phyloP scores from a whole-genome alignment of 306 rosid genomes.

The Trichosanthes cucumerina region DNA sequence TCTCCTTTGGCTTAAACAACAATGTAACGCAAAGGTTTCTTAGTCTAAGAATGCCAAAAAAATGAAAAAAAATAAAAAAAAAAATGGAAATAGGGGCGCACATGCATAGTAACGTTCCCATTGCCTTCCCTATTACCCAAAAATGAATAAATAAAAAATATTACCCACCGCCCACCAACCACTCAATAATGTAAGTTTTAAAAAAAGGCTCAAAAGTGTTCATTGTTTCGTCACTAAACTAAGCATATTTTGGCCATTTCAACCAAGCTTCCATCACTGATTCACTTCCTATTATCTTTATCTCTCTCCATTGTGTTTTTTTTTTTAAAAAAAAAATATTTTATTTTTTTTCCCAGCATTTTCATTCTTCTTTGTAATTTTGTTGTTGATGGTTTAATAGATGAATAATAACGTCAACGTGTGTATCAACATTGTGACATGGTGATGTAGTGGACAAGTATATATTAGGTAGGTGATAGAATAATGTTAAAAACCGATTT shows the following conservation, averaged over 20 bases:
- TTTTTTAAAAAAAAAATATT: too few species aligned
- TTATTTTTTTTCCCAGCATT: too few species aligned
- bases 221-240: conserved; percentile 3
- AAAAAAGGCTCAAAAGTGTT: not conserved
- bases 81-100: conserved; percentile 1
- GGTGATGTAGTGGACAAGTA: too few species aligned
- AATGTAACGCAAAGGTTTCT: not conserved
- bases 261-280: conserved; percentile 1
- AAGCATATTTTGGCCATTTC: conserved; percentile 8
- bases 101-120: not conserved
- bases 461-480: too few species aligned
- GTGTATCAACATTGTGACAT: too few species aligned
- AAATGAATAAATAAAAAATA: not conserved
- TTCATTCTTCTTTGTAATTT: too few species aligned
- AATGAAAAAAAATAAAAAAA: too few species aligned
- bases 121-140: not conserved
- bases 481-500: too few species aligned
- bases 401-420: too few species aligned
- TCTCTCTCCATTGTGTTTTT: not conserved
- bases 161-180: conserved; percentile 5
- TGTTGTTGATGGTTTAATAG: too few species aligned
- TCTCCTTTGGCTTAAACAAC: not conserved
- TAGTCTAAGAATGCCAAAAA: not conserved
- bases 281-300: not conserved
- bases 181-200: not conserved